Evolutionary conservation across 2,329 filamentous ascomycete species (phyloP).

Genomic region (Penicillium sp.): DNA sequence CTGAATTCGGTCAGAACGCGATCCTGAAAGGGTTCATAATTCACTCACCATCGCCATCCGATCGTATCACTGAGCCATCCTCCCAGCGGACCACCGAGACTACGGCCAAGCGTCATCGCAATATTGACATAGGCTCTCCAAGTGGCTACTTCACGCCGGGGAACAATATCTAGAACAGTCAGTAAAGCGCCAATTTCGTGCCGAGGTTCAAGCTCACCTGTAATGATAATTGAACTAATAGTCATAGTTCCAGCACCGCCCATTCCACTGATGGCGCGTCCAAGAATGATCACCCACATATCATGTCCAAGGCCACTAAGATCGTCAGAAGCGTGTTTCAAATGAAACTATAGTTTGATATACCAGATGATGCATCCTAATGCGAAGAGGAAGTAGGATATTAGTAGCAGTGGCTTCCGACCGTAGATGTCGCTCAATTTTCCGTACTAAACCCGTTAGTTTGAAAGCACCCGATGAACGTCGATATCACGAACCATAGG

Average conservation of each 20-base stretch:
- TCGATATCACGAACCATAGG: slow-evolving; percentile 46
- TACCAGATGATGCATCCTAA: slow-evolving; percentile 45
- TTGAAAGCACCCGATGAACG: neutral
- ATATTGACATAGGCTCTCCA: slow-evolving; percentile 55
- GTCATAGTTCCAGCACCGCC: slow-evolving; percentile 47
- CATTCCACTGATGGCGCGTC: slow-evolving; percentile 43
- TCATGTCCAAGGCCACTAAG: slow-evolving; percentile 37
- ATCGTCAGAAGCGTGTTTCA: neutral
- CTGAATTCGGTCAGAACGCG: slow-evolving; percentile 10
- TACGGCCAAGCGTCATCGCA: slow-evolving; percentile 50
- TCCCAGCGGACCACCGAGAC: slow-evolving; percentile 56
- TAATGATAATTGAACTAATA: slow-evolving; percentile 50
- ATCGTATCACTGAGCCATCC: slow-evolving; percentile 61
- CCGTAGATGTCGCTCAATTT: slow-evolving; percentile 60
- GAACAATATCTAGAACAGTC: slow-evolving; percentile 44
- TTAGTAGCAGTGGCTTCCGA: slow-evolving; percentile 51
- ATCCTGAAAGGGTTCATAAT: fast-evolving
- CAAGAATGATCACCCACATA: slow-evolving; percentile 43
- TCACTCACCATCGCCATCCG: slow-evolving; percentile 62
- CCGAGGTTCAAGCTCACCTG: slow-evolving; percentile 18
- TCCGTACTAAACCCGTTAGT: slow-evolving; percentile 44
- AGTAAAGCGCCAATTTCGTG: neutral
- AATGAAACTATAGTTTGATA: neutral
- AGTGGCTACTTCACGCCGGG: slow-evolving; percentile 48
- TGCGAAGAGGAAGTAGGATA: slow-evolving; percentile 53